Base-by-base conservation (phyloP, 306 rosid genomes). In the Rubus parviflorus region DNA sequence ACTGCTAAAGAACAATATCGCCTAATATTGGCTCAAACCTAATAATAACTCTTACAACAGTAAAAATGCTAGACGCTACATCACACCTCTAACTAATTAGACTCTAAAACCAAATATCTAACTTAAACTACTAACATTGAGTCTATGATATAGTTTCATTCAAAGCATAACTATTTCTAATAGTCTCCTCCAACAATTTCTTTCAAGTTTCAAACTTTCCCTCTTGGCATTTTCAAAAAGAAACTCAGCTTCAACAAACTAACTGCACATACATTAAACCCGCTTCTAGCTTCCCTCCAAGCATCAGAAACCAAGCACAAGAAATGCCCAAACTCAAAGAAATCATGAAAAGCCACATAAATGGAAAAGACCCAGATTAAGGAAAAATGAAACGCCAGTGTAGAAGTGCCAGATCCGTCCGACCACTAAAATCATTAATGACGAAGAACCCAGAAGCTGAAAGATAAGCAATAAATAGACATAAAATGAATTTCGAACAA, bases 371-470 rank as follows among this genome's bases (percentile, higher is more conserved):
- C 82, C 75, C 81, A 76, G 40, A 63, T 77, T 72, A 13, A 64
- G 76, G 61, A 66, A 68, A 66, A 10, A 75, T 8, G 20, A 80
- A 53, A 54, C 64, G 40, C 42, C 43, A 78, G 35, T 10, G 63
- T 74, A 69, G 66, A 48, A 80, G 47, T 60, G 73, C 72, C 80
- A 57, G 68, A 60, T 79, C 70, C 57, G 30, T 79, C 70, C 57
- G 30, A 62, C 70, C n/a, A 61, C 58, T 42, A 30, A 54, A 43
- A 16, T 56, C 54, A 48, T 22, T 47, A 41, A 54, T 35, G 17
- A 45, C 17, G 40, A 67, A 35, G 5, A 72, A 45, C 74, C 78
- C 83, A 73, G 70, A 68, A 38, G 38, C 72, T 57, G 79, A 74
- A 58, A 68, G 16, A 46, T 2, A 46, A 41, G 48, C 23, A 64